phyloP scores from a whole-genome alignment of 2,329 filamentous ascomycete species.

The Tympanopsis confertula region DNA sequence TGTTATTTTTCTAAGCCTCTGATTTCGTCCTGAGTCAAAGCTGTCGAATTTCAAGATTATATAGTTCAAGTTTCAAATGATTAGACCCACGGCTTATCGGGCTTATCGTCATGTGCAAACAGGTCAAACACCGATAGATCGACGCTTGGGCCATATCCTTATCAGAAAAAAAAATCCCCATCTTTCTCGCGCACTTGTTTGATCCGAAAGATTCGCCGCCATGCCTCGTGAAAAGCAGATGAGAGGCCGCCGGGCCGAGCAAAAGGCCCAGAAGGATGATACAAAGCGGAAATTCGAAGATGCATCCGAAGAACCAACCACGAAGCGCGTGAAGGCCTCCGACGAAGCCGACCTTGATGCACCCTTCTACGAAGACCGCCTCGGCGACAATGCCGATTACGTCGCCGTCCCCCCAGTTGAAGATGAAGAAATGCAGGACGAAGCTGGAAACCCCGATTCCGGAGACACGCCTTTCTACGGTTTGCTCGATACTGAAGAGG shows the following conservation, averaged over 20 bases:
- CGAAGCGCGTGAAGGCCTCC: conserved; percentile 23
- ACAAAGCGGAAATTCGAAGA: conserved; percentile 23
- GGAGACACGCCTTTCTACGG: conserved; percentile 57
- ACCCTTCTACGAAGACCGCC: conserved; percentile 2
- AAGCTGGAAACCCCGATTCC: conserved; percentile 4
- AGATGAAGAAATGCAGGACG: conserved; percentile 9
- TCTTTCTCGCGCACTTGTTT: not conserved
- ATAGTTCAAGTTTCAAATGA: too few relatives aligned
- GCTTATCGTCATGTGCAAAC: too few relatives aligned
- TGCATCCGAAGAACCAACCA: conserved; percentile 13
- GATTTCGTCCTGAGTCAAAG: too few relatives aligned
- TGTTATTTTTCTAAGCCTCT: too few relatives aligned
- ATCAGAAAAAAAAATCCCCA: not conserved
- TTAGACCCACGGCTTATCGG: too few relatives aligned
- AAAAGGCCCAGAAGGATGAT: conserved; percentile 14
- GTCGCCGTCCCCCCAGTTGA: conserved; percentile 24
- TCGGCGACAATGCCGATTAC: conserved; percentile 11
- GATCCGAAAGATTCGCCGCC: conserved; percentile 4
- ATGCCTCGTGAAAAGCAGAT: conserved; percentile 34
- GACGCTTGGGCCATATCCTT: conserved; percentile 1
- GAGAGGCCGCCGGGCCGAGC: conserved; percentile 27
- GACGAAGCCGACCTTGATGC: conserved; percentile 9
- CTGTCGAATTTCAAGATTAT: too few relatives aligned
- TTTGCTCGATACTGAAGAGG: conserved; percentile 81
- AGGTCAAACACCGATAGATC: not conserved